Conservation (phyloP, 495 filamentous ascomycete genomes). For the Penicillium cinerascens region DNA sequence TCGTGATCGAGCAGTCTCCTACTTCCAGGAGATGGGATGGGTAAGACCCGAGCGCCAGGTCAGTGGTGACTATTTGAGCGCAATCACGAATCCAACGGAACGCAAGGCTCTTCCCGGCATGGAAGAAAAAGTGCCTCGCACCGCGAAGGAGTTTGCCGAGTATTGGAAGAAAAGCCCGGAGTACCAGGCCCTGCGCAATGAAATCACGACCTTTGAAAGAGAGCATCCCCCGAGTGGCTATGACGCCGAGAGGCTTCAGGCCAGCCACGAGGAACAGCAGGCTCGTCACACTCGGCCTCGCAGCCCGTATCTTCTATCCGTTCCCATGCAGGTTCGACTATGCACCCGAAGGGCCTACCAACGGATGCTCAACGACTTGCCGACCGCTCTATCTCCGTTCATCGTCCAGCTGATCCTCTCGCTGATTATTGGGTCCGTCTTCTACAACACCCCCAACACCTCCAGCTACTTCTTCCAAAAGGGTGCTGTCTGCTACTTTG, state of each 20-base stretch:
- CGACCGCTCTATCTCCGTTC: conserved; percentile 62
- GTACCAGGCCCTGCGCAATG: conserved; percentile 42
- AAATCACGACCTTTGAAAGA: conserved; percentile 41
- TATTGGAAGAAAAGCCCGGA: conserved; percentile 52
- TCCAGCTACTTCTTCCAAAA: conserved; percentile 29
- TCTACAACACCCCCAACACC: conserved; percentile 53
- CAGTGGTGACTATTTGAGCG: conserved; percentile 67
- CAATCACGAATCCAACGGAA: conserved; percentile 62
- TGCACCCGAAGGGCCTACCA: conserved; percentile 48
- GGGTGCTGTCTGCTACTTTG: conserved; percentile 81
- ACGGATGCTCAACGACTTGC: conserved; percentile 62
- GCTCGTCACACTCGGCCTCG: conserved; percentile 29
- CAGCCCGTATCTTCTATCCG: conserved; percentile 41
- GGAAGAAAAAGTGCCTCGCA: conserved; percentile 62
- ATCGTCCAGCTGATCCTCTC: conserved; percentile 70
- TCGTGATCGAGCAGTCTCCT: conserved; percentile 50
- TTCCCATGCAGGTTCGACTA: conserved; percentile 45
- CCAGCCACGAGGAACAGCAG: conserved; percentile 23
- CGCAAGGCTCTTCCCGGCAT: conserved; percentile 56
- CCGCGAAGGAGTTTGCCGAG: conserved; percentile 61
- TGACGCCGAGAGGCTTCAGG: conserved; percentile 26
- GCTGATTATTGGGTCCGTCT: conserved; percentile 78
- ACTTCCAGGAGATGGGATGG: conserved; percentile 59
- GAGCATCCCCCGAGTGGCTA: conserved; percentile 17
- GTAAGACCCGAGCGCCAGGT: conserved; percentile 54